Evolutionary conservation across 768 basidiomycete genomes (phyloP).

Genomic region (Leucogyrophana mollusca): DNA sequence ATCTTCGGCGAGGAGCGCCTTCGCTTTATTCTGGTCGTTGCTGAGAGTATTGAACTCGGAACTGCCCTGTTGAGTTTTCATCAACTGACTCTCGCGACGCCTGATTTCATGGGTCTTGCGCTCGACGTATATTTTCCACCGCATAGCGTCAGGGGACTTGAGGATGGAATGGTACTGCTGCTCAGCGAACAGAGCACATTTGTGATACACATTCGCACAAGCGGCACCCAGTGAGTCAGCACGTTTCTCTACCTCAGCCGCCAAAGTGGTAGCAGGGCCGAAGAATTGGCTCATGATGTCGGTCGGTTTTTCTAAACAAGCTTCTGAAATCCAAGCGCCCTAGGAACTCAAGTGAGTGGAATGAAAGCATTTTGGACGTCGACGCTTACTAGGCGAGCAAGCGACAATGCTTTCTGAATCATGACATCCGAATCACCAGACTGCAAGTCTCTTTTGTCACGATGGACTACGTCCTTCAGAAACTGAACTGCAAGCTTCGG

Average conservation of each 20-base stretch:
- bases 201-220: conserved; percentile 64
- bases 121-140: conserved; percentile 69
- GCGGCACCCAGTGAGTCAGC: conserved; percentile 19
- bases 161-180: conserved; percentile 73
- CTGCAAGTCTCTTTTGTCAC: conserved; percentile 12
- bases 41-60: conserved; percentile 28
- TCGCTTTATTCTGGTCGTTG: conserved; percentile 42
- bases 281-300: conserved; percentile 75
- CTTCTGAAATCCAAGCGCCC: conserved; percentile 91
- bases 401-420: conserved; percentile 40
- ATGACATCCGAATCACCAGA: conserved; percentile 4
- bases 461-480: conserved; percentile 42
- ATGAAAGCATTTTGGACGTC: background rate
- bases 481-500: conserved; percentile 79
- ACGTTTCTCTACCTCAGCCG: conserved; percentile 22
- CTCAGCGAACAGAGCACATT: conserved; percentile 90
- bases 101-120: conserved; percentile 73
- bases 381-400: conserved; percentile 63
- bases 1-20: conserved; percentile 54
- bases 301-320: conserved; percentile 75
- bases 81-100: conserved; percentile 40
- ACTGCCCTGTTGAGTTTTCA: conserved; percentile 16
- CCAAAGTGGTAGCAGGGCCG: conserved; percentile 48
- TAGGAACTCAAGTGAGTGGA: conserved; percentile 27
- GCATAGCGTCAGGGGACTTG: conserved; percentile 66